Base-by-base conservation (phyloP, 352 stramenopile genomes). In the Phytophthora sojae region DNA sequence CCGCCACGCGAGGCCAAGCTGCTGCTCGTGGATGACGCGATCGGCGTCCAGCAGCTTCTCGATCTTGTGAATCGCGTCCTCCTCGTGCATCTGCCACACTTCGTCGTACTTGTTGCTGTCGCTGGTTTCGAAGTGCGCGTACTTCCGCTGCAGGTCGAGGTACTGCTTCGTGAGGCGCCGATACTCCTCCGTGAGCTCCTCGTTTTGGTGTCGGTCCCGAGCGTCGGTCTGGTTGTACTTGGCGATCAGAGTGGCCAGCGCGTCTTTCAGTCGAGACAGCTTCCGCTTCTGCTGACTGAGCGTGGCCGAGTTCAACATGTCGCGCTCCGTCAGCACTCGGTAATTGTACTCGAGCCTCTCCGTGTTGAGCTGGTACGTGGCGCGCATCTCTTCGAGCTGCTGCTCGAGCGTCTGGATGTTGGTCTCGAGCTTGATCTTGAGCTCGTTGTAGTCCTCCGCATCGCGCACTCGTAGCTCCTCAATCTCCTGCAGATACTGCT, bases 321-420 rank as follows among this genome's bases (percentile, higher is more conserved):
- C 95, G 15, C 94, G 81, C 64, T 99, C 95, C 0, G 91, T 98
- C 9, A 99, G 83, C 8, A 99, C 94, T 25, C 95, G 85, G 77
- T 98, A 99, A 67, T 99, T 99, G 80, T 99, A 99, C 79, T 99
- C 96, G 55, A 99, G 87, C 70, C 98, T 99, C 65, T 98, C 96
- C 9, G 94, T 98, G 69, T 99, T 99, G 62, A 99, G 89, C 68
- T 98, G 92, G 72, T 98, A 99, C 29, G 94, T 98, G 1, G 95
- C 92, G 19, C 94, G 86, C 92, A 99, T 98, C 52, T 98, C 94
- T 73, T 98, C 94, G 23, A 99, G 87, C 74, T 98, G 95, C 78
- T 99, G 94, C 79, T 99, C 94, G 0, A 99, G 88, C 21, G 93
- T 98, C 73, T 99, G 95, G 68, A 99, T 98, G 61, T 98, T 97